phyloP scores from a whole-genome alignment of 1,284 basidiomycete genomes.

The Psilocybe mexicana region DNA sequence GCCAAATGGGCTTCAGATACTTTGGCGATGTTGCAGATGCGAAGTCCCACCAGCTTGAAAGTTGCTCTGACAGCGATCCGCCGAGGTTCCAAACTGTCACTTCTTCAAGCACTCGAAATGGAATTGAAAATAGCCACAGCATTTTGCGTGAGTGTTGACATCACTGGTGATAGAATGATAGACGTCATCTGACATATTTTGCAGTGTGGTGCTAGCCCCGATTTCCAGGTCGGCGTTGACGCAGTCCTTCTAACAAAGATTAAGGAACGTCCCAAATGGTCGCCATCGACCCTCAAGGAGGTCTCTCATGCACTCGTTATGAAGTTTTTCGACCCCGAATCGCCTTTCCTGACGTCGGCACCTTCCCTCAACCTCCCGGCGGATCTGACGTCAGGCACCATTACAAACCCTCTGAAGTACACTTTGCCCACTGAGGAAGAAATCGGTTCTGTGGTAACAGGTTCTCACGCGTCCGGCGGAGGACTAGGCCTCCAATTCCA shows the following conservation, averaged over 20 bases:
- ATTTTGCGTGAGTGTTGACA: constrained; percentile 58
- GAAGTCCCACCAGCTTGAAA: constrained; percentile 90
- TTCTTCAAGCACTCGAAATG: constrained; percentile 76
- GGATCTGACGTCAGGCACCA: constrained; percentile 29
- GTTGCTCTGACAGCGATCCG: constrained; percentile 81
- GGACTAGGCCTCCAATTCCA: constrained; percentile 57
- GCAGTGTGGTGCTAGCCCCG: constrained; percentile 73
- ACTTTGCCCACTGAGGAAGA: constrained; percentile 70
- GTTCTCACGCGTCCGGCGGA: constrained; percentile 56
- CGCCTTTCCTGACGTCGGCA: constrained; percentile 44
- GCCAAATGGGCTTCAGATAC: constrained; percentile 77
- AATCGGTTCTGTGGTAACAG: constrained; percentile 62
- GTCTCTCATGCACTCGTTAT: constrained; percentile 57
- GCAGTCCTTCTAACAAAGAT: constrained; percentile 72
- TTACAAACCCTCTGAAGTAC: constrained; percentile 50
- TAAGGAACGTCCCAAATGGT: constrained; percentile 62
- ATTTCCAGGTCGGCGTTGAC: constrained; percentile 82
- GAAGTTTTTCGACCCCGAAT: constrained; percentile 60
- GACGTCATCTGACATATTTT: constrained; percentile 20
- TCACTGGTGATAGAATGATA: constrained; percentile 13
- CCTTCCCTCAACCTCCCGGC: constrained; percentile 53
- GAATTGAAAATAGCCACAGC: constrained; percentile 81
- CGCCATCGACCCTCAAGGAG: constrained; percentile 58
- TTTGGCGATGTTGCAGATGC: constrained; percentile 58
- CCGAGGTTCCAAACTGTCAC: constrained; percentile 59